Conservation (phyloP, 2,329 filamentous ascomycete genomes). For the Ceratocystis papillata region DNA sequence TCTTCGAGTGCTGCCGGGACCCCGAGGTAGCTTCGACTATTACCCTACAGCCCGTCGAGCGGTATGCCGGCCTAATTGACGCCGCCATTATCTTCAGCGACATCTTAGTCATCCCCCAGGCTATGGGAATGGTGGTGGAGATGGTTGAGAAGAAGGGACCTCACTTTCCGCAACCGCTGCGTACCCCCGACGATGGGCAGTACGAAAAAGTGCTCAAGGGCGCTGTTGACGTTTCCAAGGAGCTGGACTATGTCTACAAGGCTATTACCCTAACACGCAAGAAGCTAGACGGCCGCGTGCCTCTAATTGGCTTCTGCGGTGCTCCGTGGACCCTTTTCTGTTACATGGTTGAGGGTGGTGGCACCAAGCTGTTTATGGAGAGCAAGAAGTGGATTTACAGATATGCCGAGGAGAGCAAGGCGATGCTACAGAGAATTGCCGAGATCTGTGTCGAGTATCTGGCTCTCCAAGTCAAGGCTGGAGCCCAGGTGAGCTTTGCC, state of each 20-base stretch:
- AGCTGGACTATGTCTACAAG: conserved; percentile 89
- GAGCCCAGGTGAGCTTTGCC: conserved; percentile 59
- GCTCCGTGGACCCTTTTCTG: conserved; percentile 94
- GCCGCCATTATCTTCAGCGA: conserved; percentile 98
- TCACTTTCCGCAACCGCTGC: conserved; percentile 78
- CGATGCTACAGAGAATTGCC: conserved; percentile 77
- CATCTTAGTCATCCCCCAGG: conserved; percentile 94
- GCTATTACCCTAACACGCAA: conserved; percentile 83
- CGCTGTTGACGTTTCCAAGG: conserved; percentile 70
- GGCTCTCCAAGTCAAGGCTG: conserved; percentile 81
- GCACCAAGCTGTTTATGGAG: conserved; percentile 87
- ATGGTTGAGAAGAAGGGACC: conserved; percentile 98
- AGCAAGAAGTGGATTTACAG: conserved; percentile 96
- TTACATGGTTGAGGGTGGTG: conserved; percentile 98
- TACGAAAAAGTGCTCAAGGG: conserved; percentile 66
- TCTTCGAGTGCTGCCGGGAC: conserved; percentile 93
- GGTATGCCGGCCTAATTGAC: conserved; percentile 81
- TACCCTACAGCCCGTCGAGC: conserved; percentile 89
- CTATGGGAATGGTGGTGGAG: conserved; percentile 95
- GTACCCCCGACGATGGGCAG: conserved; percentile 68
- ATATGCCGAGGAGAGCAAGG: conserved; percentile 69
- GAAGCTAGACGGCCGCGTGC: conserved; percentile 79
- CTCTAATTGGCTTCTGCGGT: conserved; percentile 90
- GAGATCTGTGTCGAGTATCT: conserved; percentile 93
- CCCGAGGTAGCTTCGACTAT: conserved; percentile 87